Conservation (phyloP, 106 monocot genomes). For the Phalaenopsis aphrodite region DNA sequence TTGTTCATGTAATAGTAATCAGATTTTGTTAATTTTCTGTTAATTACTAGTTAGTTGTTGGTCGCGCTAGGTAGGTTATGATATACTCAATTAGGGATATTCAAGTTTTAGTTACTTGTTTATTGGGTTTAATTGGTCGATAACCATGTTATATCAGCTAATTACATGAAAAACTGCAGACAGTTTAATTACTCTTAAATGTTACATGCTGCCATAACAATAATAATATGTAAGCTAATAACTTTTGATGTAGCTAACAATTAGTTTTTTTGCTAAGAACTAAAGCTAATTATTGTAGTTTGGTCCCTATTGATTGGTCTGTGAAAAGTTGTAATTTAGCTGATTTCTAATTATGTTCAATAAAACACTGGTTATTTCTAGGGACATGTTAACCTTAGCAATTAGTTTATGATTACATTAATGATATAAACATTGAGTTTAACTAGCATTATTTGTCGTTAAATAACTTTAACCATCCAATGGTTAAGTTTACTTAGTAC, state of each 20-base stretch:
- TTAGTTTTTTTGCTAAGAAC: no score
- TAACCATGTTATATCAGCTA: not conserved
- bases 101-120: not conserved
- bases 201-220: no score
- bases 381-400: not conserved
- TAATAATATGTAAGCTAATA: no score
- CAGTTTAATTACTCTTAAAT: not conserved
- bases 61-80: not conserved
- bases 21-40: no score
- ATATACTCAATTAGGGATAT: not conserved
- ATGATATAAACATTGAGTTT: not conserved
- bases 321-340: no score
- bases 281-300: no score
- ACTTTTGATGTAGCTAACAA: no score
- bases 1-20: not conserved
- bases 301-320: no score
- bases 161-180: not conserved
- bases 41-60: not conserved
- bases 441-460: not conserved
- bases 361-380: not conserved
- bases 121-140: not conserved
- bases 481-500: not conserved
- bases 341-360: no score
- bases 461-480: not conserved
- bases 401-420: not conserved